Conservation (phyloP, 2,329 filamentous ascomycete genomes). For the Talaromyces sp. region DNA sequence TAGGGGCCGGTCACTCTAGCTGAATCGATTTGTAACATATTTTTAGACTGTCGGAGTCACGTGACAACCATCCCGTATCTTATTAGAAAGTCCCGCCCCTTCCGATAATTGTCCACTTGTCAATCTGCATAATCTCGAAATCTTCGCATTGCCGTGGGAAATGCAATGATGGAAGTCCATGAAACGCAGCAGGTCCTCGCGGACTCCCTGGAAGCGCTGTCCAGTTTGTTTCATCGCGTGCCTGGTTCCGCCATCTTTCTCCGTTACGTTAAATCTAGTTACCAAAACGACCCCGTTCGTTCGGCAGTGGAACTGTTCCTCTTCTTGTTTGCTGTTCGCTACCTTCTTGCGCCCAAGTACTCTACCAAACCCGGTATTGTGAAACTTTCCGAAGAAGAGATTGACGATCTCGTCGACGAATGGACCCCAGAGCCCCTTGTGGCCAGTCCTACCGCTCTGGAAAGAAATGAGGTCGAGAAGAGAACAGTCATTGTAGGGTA, state of each 20-base stretch:
- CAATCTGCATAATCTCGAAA: neutral
- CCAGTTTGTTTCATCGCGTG: constrained; percentile 75
- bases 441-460: constrained; percentile 64
- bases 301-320: constrained; percentile 90
- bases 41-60: neutral
- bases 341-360: constrained; percentile 87
- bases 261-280: constrained; percentile 93
- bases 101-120: neutral
- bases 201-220: constrained; percentile 52
- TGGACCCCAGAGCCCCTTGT: constrained; percentile 95
- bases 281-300: constrained; percentile 93
- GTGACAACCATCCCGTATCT: neutral
- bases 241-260: constrained; percentile 92
- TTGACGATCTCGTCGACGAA: constrained; percentile 93
- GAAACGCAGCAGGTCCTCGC: constrained; percentile 51
- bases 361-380: constrained; percentile 90
- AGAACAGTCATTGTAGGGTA: constrained; percentile 85
- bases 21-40: too few relatives aligned
- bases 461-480: constrained; percentile 78
- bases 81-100: neutral
- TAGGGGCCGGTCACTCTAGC: too few relatives aligned
- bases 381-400: constrained; percentile 87
- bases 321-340: constrained; percentile 91
- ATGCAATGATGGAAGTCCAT: constrained; percentile 51
- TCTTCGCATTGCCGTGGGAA: neutral